These are phyloP conservation scores for Cubamyces lactineus DNA, from an alignment of 768 basidiomycete genomes.

Conservation along the genomic window DNA sequence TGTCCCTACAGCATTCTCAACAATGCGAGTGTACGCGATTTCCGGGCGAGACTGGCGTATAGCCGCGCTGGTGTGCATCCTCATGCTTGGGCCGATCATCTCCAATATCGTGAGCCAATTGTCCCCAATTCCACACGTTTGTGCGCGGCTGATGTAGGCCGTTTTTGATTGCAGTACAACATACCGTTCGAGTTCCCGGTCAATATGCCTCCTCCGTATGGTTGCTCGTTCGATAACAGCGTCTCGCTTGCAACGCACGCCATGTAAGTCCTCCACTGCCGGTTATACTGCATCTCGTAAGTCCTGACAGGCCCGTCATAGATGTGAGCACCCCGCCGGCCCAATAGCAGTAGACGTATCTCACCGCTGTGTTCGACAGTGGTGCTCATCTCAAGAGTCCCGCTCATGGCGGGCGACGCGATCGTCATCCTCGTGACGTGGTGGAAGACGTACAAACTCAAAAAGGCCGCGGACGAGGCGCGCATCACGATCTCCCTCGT, in stretches of 20 bases:
- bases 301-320: not conserved
- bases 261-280: not conserved
- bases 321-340: too few species aligned
- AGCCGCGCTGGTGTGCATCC: not conserved
- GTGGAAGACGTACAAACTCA: constrained; percentile 16
- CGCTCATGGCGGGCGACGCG: constrained; percentile 9
- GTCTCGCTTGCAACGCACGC: not conserved
- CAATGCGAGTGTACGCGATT: constrained; percentile 20
- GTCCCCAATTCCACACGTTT: not conserved
- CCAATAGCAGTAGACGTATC: too few species aligned
- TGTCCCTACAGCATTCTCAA: constrained; percentile 16
- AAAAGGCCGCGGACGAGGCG: constrained; percentile 6
- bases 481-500: constrained; percentile 2
- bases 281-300: too few species aligned
- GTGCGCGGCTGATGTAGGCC: not conserved
- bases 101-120: constrained; percentile 4
- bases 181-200: constrained; percentile 2
- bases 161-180: not conserved
- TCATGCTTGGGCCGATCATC: constrained; percentile 8
- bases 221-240: not conserved
- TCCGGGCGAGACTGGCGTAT: constrained; percentile 5
- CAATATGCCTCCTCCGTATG: constrained; percentile 7
- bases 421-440: constrained; percentile 16
- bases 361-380: not conserved
- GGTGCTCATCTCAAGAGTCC: not conserved